Conservation (phyloP, 2,329 filamentous ascomycete species). For the Neonectria punicea region DNA sequence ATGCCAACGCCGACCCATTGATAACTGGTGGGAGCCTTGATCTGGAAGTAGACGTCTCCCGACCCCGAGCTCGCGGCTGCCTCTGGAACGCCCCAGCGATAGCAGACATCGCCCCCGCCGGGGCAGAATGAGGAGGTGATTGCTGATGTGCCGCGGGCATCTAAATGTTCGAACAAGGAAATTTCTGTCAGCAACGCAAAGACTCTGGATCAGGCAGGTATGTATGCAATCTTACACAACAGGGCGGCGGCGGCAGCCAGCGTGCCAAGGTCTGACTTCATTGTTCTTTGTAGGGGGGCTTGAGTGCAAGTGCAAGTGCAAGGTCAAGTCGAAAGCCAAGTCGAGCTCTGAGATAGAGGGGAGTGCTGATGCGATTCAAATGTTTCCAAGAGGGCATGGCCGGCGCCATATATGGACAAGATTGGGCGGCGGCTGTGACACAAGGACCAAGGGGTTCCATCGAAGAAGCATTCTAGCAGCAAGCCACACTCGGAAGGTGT, state of each 20-base stretch:
- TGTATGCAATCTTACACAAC: slow-evolving; percentile 37
- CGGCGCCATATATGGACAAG: slow-evolving; percentile 19
- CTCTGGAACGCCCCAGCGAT: slow-evolving; percentile 64
- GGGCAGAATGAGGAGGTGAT: slow-evolving; percentile 54
- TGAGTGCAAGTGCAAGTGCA: neutral
- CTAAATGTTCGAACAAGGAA: slow-evolving; percentile 26
- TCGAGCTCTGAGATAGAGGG: neutral
- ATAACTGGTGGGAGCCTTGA: slow-evolving; percentile 63
- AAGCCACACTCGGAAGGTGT: slow-evolving; percentile 25
- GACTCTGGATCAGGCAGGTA: neutral
- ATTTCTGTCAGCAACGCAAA: slow-evolving; percentile 19
- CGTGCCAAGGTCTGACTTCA: slow-evolving; percentile 35
- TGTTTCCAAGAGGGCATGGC: neutral
- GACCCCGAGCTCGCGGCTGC: slow-evolving; percentile 57
- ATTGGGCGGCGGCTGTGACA: slow-evolving; percentile 5
- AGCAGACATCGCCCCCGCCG: slow-evolving; percentile 58
- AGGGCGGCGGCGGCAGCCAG: slow-evolving; percentile 23
- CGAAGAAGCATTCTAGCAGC: slow-evolving; percentile 23
- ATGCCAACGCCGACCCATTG: slow-evolving; percentile 69
- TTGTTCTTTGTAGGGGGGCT: slow-evolving; percentile 4
- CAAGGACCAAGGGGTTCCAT: slow-evolving; percentile 12
- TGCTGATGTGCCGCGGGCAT: slow-evolving; percentile 35
- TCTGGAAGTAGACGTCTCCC: slow-evolving; percentile 70
- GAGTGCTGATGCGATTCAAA: neutral
- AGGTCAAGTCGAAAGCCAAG: neutral